Percentiles rank a stretch among this genome's conserved stretches.
phyloP scores from a whole-genome alignment of 164 flowering plant genomes.

The Platanus orientalis region DNA sequence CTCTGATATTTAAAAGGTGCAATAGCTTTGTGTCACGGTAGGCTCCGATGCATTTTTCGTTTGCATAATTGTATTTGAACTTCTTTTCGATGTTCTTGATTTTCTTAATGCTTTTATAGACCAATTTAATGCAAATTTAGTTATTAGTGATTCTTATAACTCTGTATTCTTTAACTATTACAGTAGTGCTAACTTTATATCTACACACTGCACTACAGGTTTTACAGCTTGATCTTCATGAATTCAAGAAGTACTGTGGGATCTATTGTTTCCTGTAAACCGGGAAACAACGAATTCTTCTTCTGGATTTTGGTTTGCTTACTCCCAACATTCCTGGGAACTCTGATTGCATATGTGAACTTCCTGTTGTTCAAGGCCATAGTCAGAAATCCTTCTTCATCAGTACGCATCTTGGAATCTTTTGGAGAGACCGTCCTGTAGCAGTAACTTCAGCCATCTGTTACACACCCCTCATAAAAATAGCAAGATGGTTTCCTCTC shows the following conservation, averaged over 20 bases:
- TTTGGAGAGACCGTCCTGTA: constrained; percentile 23
- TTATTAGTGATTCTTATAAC: too few relatives aligned
- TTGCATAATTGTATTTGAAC: background rate
- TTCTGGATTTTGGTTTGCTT: constrained; percentile 66
- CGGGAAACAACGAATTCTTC: constrained; percentile 72
- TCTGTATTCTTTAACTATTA: background rate
- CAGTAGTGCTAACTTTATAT: background rate
- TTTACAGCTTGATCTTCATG: constrained; percentile 65
- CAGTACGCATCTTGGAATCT: constrained; percentile 10
- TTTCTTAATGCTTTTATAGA: too few relatives aligned
- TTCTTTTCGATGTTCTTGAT: too few relatives aligned
- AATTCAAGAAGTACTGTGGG: constrained; percentile 57
- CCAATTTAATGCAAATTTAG: too few relatives aligned
- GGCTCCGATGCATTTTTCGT: background rate
- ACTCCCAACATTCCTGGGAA: constrained; percentile 62
- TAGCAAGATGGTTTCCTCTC: constrained; percentile 64
- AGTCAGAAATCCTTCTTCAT: constrained; percentile 50
- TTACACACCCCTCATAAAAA: background rate
- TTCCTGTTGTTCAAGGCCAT: constrained; percentile 59
- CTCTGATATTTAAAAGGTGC: too few relatives aligned
- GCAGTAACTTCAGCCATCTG: constrained; percentile 12
- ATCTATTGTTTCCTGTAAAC: constrained; percentile 76
- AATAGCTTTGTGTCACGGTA: background rate
- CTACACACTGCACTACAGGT: constrained; percentile 32
- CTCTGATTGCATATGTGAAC: constrained; percentile 37